Conservation (phyloP, 768 basidiomycete genomes). For the Agrocybe pediades region DNA sequence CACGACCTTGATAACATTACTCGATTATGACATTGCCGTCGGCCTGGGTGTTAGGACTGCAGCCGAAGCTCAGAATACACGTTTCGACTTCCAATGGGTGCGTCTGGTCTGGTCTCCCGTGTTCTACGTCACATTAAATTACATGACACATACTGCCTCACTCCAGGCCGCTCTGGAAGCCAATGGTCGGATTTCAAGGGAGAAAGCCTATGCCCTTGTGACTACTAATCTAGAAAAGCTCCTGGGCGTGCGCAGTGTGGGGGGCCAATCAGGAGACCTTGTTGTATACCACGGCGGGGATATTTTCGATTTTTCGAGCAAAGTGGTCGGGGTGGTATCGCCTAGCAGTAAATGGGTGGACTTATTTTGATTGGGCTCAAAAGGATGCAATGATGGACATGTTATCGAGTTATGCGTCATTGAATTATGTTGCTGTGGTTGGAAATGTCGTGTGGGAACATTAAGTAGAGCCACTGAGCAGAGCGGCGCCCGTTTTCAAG, state of each 20-base stretch:
- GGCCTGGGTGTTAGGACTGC: constrained; percentile 68
- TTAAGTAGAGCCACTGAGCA: too few species aligned
- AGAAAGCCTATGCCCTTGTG: constrained; percentile 44
- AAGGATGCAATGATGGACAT: not conserved
- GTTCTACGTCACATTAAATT: not conserved
- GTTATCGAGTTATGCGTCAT: not conserved
- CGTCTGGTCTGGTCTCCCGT: constrained; percentile 22
- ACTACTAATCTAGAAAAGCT: constrained; percentile 46
- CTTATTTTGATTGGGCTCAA: constrained; percentile 34
- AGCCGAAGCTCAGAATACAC: constrained; percentile 74
- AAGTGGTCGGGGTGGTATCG: constrained; percentile 59
- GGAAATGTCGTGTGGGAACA: constrained; percentile 43
- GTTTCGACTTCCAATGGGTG: constrained; percentile 83
- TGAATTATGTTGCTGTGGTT: constrained; percentile 11
- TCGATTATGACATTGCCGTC: constrained; percentile 78
- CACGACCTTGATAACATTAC: constrained; percentile 61
- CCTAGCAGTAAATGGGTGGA: constrained; percentile 52
- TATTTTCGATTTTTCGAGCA: constrained; percentile 54
- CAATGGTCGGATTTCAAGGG: constrained; percentile 41
- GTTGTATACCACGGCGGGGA: constrained; percentile 64
- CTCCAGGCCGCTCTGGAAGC: constrained; percentile 49
- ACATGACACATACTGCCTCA: not conserved
- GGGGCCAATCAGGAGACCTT: constrained; percentile 52
- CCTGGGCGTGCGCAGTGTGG: constrained; percentile 38
- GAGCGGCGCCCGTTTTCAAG: constrained; percentile 62